Evolutionary conservation across 768 basidiomycete genomes (phyloP).

Genomic region (Boletellus emodensis): DNA sequence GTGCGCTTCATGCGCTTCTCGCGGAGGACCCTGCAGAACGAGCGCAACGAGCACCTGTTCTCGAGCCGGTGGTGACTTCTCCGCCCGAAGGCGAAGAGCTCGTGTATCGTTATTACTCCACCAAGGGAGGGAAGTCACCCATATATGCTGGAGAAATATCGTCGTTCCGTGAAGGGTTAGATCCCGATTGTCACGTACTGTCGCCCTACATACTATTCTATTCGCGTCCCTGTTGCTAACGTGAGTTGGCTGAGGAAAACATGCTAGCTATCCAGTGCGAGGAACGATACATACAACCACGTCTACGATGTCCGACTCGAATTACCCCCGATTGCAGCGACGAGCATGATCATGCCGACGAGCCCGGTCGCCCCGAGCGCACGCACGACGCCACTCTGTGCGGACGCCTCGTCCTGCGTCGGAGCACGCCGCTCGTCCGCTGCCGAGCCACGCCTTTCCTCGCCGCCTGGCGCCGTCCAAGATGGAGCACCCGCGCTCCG

Average conservation of each 20-base stretch:
- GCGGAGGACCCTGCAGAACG: constrained; percentile 4
- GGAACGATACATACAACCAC: not conserved
- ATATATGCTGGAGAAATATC: constrained; percentile 14
- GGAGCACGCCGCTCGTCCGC: constrained; percentile 3
- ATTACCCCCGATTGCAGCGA: constrained; percentile 15
- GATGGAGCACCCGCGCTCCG: not conserved
- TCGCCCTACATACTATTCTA: too few relatives aligned
- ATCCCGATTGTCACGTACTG: too few relatives aligned
- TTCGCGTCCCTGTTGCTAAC: too few relatives aligned
- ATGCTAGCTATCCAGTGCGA: not conserved
- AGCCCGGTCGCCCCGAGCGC: constrained; percentile 28
- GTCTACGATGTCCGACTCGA: constrained; percentile 16
- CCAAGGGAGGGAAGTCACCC: not conserved
- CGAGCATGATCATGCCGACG: constrained; percentile 24
- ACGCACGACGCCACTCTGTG: constrained; percentile 24
- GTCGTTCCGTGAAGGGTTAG: not conserved
- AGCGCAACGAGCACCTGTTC: constrained; percentile 3
- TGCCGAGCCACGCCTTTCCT: constrained; percentile 2
- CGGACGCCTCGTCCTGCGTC: constrained; percentile 20
- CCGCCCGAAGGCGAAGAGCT: constrained; percentile 15
- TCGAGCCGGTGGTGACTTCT: constrained; percentile 3
- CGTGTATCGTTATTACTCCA: constrained; percentile 7
- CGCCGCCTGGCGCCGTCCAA: constrained; percentile 6
- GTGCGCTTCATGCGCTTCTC: not conserved
- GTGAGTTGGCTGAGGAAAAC: too few relatives aligned